Evolutionary conservation across 768 basidiomycete species (phyloP).

Genomic region (Tulasnella calospora): DNA sequence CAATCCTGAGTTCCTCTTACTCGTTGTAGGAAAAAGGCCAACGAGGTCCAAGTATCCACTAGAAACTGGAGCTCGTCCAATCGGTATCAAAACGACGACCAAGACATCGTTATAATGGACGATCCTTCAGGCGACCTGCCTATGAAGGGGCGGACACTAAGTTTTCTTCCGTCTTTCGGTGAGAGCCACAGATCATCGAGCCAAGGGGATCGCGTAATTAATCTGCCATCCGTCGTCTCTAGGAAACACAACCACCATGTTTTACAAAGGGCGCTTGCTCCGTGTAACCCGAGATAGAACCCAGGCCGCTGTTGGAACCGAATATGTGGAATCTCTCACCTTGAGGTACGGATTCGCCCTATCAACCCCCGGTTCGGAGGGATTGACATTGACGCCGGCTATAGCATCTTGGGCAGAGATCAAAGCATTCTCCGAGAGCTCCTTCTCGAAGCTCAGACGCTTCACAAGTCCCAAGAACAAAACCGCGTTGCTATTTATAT

Average conservation of each 20-base stretch:
- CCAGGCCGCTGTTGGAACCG: slow-evolving; percentile 21
- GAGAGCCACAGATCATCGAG: neutral
- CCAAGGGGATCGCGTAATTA: neutral
- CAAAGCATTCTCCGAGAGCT: slow-evolving; percentile 49
- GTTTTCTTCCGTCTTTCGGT: slow-evolving; percentile 28
- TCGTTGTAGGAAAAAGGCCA: slow-evolving; percentile 36
- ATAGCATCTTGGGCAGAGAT: slow-evolving; percentile 47
- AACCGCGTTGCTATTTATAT: slow-evolving; percentile 51
- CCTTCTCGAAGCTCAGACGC: slow-evolving; percentile 50
- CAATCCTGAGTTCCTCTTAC: slow-evolving; percentile 26
- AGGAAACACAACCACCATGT: slow-evolving; percentile 28
- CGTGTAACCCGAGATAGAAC: slow-evolving; percentile 27
- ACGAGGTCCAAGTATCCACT: slow-evolving; percentile 52
- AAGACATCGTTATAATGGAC: slow-evolving; percentile 9
- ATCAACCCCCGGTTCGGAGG: neutral
- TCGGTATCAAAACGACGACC: slow-evolving; percentile 14
- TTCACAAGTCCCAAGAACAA: slow-evolving; percentile 50
- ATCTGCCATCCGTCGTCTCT: neutral
- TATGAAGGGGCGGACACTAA: slow-evolving; percentile 13
- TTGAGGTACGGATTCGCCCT: slow-evolving; percentile 11
- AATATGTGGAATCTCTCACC: slow-evolving; percentile 24
- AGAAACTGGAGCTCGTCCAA: slow-evolving; percentile 11
- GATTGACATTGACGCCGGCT: neutral
- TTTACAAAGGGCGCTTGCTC: slow-evolving; percentile 32
- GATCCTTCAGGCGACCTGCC: slow-evolving; percentile 12